These are phyloP conservation scores for Leccinum rimulosum DNA, from an alignment of 768 basidiomycete genomes.

Conservation along the genomic window DNA sequence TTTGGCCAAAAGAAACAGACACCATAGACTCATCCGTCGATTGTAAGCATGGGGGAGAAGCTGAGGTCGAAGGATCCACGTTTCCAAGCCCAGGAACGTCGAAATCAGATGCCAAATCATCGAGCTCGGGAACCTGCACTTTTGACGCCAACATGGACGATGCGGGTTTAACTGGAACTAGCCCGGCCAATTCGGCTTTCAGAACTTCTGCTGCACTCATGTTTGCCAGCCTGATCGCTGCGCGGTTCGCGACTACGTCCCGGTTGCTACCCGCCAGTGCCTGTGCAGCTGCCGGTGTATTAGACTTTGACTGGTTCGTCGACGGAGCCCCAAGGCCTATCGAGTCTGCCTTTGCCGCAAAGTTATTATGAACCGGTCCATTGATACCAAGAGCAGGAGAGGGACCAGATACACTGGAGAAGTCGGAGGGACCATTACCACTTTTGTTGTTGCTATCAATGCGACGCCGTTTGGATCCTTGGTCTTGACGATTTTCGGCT, in stretches of 20 bases:
- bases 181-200: slow-evolving; percentile 80
- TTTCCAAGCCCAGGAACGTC: slow-evolving; percentile 35
- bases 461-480: slow-evolving; percentile 86
- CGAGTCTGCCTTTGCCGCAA: slow-evolving; percentile 74
- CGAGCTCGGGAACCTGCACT: slow-evolving; percentile 34
- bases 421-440: slow-evolving; percentile 42
- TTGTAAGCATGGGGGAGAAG: slow-evolving; percentile 12
- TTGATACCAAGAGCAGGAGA: slow-evolving; percentile 30
- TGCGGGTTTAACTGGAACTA: slow-evolving; percentile 39
- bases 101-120: slow-evolving; percentile 33
- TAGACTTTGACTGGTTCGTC: slow-evolving; percentile 55
- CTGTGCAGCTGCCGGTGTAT: slow-evolving; percentile 59
- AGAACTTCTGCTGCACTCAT: slow-evolving; percentile 94
- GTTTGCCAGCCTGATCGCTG: slow-evolving; percentile 92
- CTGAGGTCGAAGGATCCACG: slow-evolving; percentile 18
- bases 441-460: slow-evolving; percentile 42
- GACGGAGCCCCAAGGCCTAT: slow-evolving; percentile 69
- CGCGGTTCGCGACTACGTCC: slow-evolving; percentile 86
- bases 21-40: slow-evolving; percentile 21
- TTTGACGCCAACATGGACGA: slow-evolving; percentile 24
- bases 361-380: slow-evolving; percentile 49
- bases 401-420: slow-evolving; percentile 29
- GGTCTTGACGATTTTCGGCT: slow-evolving; percentile 95
- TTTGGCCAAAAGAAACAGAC: slow-evolving; percentile 31
- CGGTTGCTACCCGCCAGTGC: slow-evolving; percentile 84